A percentile compares a stretch with the other conserved stretches of the same genome.
Conservation (phyloP, 2,329 filamentous ascomycete species). For the Blastomyces gilchristii region DNA sequence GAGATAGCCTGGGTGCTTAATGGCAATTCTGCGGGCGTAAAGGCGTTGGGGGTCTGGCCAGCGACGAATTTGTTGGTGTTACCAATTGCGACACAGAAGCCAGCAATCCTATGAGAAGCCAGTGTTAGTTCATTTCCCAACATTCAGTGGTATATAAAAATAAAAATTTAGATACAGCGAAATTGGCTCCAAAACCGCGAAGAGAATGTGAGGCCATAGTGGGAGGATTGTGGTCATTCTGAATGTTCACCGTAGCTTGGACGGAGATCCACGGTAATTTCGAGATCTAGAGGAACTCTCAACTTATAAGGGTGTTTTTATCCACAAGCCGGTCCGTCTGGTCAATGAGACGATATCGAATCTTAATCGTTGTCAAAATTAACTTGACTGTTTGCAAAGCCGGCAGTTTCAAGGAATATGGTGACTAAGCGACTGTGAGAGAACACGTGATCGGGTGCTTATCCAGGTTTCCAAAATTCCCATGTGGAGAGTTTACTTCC, state of each 20-base stretch:
- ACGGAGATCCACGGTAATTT: not conserved
- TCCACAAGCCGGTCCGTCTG: not conserved
- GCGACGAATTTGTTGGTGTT: conserved; percentile 53
- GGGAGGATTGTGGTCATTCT: conserved; percentile 45
- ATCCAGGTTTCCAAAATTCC: not conserved
- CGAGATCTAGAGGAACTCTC: not conserved
- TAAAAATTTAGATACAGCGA: conserved; percentile 40
- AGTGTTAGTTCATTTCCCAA: conserved; percentile 10
- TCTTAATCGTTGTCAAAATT: not conserved
- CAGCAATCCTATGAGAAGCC: conserved; percentile 42
- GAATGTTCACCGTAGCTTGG: not conserved
- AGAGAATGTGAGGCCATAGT: conserved; percentile 53
- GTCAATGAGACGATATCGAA: not conserved
- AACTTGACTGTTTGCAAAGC: too few relatives aligned
- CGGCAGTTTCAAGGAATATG: too few relatives aligned
- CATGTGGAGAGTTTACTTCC: not conserved
- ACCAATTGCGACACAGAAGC: conserved; percentile 47
- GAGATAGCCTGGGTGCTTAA: conserved; percentile 45
- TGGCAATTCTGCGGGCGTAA: conserved; percentile 20
- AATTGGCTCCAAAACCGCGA: conserved; percentile 58
- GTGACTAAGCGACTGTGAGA: not conserved
- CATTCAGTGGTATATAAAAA: not conserved
- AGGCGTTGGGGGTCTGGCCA: conserved; percentile 45
- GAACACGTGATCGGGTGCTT: not conserved
- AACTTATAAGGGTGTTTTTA: not conserved